Percentiles rank a stretch among this genome's conserved stretches.
phyloP scores from a whole-genome alignment of 352 stramenopile species.

The Phytophthora cajani region DNA sequence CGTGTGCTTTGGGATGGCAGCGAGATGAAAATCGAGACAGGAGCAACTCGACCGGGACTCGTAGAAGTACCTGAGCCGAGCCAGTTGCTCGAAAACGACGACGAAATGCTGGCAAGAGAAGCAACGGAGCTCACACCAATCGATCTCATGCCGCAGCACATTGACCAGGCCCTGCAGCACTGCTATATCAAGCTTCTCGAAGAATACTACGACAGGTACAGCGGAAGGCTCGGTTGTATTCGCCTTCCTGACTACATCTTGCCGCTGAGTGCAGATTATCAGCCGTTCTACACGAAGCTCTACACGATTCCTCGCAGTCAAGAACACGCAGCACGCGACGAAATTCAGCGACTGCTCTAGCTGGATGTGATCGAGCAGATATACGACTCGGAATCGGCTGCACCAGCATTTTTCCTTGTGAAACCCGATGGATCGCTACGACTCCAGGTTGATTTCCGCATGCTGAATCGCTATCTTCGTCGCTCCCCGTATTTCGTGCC shows the following conservation, averaged over 20 bases:
- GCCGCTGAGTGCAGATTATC: background rate
- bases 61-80: background rate
- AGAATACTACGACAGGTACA: constrained; percentile 9
- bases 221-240: background rate
- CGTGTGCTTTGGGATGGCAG: background rate
- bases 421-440: constrained; percentile 7
- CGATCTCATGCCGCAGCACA: background rate
- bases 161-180: background rate
- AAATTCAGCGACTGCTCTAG: constrained; percentile 5
- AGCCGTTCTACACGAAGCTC: constrained; percentile 2
- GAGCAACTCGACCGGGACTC: background rate
- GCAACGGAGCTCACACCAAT: background rate
- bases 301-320: constrained; percentile 12
- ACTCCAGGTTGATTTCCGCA: constrained; percentile 4
- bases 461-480: background rate
- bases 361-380: constrained; percentile 20
- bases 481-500: constrained; percentile 3
- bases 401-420: constrained; percentile 17
- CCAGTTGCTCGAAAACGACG: background rate
- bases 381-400: constrained; percentile 4
- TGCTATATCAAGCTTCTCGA: constrained; percentile 8
- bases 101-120: background rate
- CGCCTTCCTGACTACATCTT: constrained; percentile 9
- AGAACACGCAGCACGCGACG: constrained; percentile 1
- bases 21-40: background rate